Conservation (phyloP, 2,329 filamentous ascomycete genomes). For the Pyricularia sp. region DNA sequence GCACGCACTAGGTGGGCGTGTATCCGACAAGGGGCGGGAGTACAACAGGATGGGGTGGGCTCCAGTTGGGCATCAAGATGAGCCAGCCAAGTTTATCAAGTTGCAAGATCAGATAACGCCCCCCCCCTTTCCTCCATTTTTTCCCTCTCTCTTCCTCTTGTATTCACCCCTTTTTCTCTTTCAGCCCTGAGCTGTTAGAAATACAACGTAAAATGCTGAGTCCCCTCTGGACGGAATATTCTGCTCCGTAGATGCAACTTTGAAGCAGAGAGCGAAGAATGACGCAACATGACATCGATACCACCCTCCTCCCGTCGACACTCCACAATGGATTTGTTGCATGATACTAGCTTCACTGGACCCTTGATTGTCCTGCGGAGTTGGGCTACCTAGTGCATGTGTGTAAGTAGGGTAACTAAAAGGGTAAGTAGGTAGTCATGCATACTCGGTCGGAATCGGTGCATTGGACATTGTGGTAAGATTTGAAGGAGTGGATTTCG, state of each 20-base stretch:
- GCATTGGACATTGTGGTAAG: no score
- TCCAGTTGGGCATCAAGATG: background rate
- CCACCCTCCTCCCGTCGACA: background rate
- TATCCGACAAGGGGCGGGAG: background rate
- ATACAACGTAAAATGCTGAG: background rate
- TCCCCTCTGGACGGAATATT: background rate
- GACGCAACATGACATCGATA: background rate
- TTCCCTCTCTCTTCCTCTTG: no score
- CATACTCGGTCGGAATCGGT: no score
- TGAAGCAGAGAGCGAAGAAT: background rate
- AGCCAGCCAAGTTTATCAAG: background rate
- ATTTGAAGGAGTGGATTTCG: background rate
- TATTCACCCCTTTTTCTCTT: background rate
- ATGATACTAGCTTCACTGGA: background rate
- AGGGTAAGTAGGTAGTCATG: background rate
- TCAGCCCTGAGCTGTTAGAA: background rate
- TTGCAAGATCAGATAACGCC: background rate
- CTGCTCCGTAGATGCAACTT: background rate
- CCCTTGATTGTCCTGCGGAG: background rate
- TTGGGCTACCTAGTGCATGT: no score
- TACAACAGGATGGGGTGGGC: background rate
- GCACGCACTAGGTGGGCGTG: background rate
- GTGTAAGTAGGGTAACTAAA: background rate
- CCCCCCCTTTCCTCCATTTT: no score
- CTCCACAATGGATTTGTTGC: background rate